Base-by-base conservation (phyloP, 2,329 filamentous ascomycete species). In the Anthostomella pinea region DNA sequence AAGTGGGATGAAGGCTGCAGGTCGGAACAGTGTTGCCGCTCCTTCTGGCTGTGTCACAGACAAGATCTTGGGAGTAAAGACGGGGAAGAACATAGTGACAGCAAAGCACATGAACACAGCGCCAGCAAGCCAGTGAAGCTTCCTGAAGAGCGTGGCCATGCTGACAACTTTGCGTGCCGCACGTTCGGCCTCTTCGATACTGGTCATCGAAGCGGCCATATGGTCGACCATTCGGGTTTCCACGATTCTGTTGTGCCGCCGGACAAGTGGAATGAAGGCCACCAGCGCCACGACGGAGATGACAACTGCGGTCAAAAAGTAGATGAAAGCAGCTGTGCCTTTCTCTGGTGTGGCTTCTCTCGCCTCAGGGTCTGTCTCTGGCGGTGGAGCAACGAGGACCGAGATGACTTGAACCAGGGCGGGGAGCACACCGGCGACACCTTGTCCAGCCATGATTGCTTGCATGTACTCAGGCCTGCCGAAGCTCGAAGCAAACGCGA, bases 391-490 rank as follows among this genome's bases (percentile, higher is more conserved):
- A 21, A 79, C 75, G 8, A 96, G 70, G 9, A 95, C 89, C 2
- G 87, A 85, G 28, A 86, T 62, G 49, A 97, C 91, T 63, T 97
- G 90, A 2, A 88, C 87, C 30, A 56, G 72, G 30, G 87, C 83
- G 0, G 93, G 93, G 3, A 97, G 69, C 8, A 98, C 90, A 19
- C 93, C 93, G 0, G 93, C 90, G 4, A 98, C 73, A 20, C 83
- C 91, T 63, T 98, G 93, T 1, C 93, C 93, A 3, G 84, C 82
- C 90, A 98, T 97, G 62, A 97, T 89, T 16, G 85, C 91, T 64
- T 97, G 91, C 37, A 88, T 95, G 62, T 97, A 98, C 62, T 93
- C 87, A 14, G 84, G 79, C 33, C 86, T 73, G 22, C 83, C 87
- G 56, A 95, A 97, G 34, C 87, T 83, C 3, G 86, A 80, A 3